Conservation (phyloP, 306 rosid genomes). For the Fragaria ananassa region DNA sequence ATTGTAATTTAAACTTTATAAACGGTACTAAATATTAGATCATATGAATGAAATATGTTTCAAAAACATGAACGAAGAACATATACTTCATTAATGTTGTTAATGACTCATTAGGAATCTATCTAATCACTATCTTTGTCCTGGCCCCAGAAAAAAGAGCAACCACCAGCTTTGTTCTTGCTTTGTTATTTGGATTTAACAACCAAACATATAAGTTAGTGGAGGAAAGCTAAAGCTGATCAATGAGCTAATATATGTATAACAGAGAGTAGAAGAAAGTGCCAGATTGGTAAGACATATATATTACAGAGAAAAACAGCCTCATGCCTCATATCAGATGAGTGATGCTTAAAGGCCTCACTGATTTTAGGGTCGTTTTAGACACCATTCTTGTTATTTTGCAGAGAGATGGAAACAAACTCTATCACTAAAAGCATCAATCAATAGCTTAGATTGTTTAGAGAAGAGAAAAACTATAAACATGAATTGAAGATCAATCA, state of each 20-base stretch:
- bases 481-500: no score
- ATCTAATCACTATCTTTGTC: constrained; percentile 5
- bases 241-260: neutral
- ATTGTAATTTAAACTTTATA: no score
- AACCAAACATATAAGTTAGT: neutral
- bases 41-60: no score
- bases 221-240: neutral
- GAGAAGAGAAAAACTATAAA: no score
- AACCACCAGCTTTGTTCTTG: neutral
- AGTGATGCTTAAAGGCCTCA: neutral
- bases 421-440: neutral
- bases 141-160: neutral
- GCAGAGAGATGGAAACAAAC: neutral
- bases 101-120: neutral
- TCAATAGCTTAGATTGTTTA: no score
- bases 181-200: neutral
- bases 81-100: neutral
- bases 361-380: neutral
- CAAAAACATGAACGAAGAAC: no score
- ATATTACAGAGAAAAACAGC: neutral
- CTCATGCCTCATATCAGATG: neutral
- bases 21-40: no score
- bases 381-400: neutral
- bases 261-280: neutral
- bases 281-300: neutral